Evolutionary conservation across 2,329 filamentous ascomycete genomes (phyloP), one percentile per base, ranked within the genome.

Genomic region (Epichloe glyceriae): DNA sequence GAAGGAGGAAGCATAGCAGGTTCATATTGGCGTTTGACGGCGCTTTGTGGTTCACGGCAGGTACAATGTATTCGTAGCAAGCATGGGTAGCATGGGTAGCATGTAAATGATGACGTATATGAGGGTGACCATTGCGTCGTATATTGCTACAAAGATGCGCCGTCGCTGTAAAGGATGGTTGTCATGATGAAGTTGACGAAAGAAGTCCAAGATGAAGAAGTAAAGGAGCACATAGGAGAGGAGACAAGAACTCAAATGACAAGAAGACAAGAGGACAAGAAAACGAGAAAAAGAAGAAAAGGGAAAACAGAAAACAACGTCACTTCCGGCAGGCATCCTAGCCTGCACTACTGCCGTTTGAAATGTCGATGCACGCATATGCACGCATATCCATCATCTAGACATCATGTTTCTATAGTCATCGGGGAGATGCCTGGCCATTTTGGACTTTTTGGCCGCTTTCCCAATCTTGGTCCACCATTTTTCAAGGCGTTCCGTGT

Each of bases 381-480:
- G 10, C 12, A 3, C 8, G 11, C 8, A 3, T 11, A 30, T 40
- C 39, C 30, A 14, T 48, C 49, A 57, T 19, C 50, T 46, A 17
- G 63, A 58, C 34, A 58, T 58, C 66, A 69, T 68, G 51, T 58
- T 61, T 22, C 39, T 54, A 42, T 63, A 64, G 3, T 67, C 64
- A 7, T 62, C 56, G 2, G 66, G 66, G 3, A 69, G 51, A 51
- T 67, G 58, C 38, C 66, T 60, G 45, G 60, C 57, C 48, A 69
- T 57, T 45, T 62, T 63, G 22, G 62, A 65, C 54, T 67, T 66
- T 47, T 60, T 64, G 11, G 66, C 64, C 15, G 66, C 64, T 26
- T 56, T 57, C 17, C 64, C 60, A 45, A 69, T 57, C 1, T 61
- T 58, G 46, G 56, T 58, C 66, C 66, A 69, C 66, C 66, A 69